Percentiles rank a stretch among this genome's conserved stretches.
Evolutionary conservation across 768 basidiomycete species (phyloP).

Genomic region (Lentinula sp.): DNA sequence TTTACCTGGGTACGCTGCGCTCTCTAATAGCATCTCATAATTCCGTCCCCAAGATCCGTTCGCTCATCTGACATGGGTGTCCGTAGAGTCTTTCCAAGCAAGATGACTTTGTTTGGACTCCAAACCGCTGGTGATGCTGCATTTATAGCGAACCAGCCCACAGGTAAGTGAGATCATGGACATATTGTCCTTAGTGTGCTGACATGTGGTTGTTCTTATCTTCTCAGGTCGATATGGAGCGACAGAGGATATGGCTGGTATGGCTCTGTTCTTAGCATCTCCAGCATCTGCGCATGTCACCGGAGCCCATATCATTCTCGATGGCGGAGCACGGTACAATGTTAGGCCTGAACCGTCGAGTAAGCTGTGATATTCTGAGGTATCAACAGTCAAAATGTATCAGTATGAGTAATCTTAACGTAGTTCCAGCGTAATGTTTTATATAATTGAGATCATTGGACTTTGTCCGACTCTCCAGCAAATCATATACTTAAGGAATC

Average conservation of each 20-base stretch:
- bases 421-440: too few relatives aligned
- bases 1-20: conserved; percentile 55
- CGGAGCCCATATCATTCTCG: conserved; percentile 64
- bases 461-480: too few relatives aligned
- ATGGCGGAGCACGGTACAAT: conserved; percentile 50
- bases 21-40: not conserved
- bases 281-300: conserved; percentile 72
- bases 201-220: conserved; percentile 3
- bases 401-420: not conserved
- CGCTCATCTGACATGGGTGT: not conserved
- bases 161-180: conserved; percentile 33
- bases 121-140: conserved; percentile 45
- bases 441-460: too few relatives aligned
- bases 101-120: conserved; percentile 76
- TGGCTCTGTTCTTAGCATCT: conserved; percentile 63
- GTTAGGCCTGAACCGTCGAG: not conserved
- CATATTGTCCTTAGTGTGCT: not conserved
- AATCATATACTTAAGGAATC: too few relatives aligned
- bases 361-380: not conserved
- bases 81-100: conserved; percentile 67
- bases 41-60: not conserved
- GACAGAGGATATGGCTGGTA: conserved; percentile 65
- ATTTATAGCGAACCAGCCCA: conserved; percentile 53
- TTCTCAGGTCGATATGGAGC: conserved; percentile 55
- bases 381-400: not conserved